Evolutionary conservation across 192 early-diverging fungal genomes (phyloP).

Genomic region (Podila epicladia): DNA sequence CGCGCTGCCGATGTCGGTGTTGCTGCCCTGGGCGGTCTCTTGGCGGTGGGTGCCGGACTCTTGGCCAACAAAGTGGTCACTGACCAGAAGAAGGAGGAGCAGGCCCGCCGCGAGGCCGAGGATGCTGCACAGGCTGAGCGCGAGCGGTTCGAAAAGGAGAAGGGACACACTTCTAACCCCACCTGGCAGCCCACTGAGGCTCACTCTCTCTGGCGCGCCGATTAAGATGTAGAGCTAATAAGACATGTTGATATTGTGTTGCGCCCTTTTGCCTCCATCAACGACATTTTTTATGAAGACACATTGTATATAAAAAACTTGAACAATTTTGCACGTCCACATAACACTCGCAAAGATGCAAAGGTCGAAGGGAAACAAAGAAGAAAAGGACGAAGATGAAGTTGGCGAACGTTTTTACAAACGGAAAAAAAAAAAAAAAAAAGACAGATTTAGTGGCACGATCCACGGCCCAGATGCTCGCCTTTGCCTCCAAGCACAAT

Average conservation of each 20-base stretch:
- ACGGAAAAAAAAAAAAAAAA: too few relatives aligned
- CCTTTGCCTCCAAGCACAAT: constrained; percentile 69
- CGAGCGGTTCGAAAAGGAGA: constrained; percentile 27
- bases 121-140: constrained; percentile 13
- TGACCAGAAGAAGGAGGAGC: constrained; percentile 45
- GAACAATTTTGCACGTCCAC: too few relatives aligned
- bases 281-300: too few relatives aligned
- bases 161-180: constrained; percentile 56
- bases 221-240: constrained; percentile 23
- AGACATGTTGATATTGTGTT: neutral
- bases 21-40: constrained; percentile 49
- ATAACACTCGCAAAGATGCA: too few relatives aligned
- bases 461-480: constrained; percentile 68
- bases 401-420: too few relatives aligned
- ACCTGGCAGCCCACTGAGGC: constrained; percentile 59
- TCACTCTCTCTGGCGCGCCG: constrained; percentile 59
- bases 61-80: constrained; percentile 55
- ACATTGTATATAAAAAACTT: neutral
- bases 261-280: neutral
- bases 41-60: constrained; percentile 57
- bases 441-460: too few relatives aligned
- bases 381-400: too few relatives aligned
- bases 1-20: constrained; percentile 48
- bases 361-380: too few relatives aligned
- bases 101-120: constrained; percentile 25